phyloP scores from a whole-genome alignment of 805 yeast species.

The Sugiyamaella chiloensis region DNA sequence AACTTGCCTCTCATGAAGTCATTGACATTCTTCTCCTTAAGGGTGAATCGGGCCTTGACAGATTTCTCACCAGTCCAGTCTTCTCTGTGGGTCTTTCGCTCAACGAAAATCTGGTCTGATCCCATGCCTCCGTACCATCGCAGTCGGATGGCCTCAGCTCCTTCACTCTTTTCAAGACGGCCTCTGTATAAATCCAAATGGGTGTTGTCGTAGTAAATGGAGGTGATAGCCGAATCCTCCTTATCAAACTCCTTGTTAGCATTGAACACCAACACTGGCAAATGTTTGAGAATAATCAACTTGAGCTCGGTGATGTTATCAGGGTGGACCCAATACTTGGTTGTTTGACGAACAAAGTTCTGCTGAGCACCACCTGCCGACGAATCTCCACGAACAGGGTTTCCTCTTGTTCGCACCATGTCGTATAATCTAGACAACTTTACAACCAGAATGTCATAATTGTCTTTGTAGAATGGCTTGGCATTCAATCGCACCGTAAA shows the following conservation, averaged over 20 bases:
- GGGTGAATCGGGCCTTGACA: slow-evolving; percentile 93
- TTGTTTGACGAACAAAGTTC: slow-evolving; percentile 96
- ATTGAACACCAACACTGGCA: slow-evolving; percentile 95
- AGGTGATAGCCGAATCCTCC: slow-evolving; percentile 95
- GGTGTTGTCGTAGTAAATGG: slow-evolving; percentile 90
- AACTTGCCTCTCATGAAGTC: slow-evolving; percentile 77
- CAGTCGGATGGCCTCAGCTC: slow-evolving; percentile 96
- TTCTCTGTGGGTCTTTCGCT: slow-evolving; percentile 96
- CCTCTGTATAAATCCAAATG: slow-evolving; percentile 91
- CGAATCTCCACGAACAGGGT: slow-evolving; percentile 91
- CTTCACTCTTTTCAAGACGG: slow-evolving; percentile 91
- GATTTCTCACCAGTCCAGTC: slow-evolving; percentile 99
- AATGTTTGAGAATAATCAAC: slow-evolving; percentile 84
- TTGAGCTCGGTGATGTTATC: slow-evolving; percentile 96
- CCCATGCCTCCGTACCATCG: slow-evolving; percentile 99
- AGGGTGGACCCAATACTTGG: slow-evolving; percentile 99
- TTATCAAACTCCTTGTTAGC: slow-evolving; percentile 92
- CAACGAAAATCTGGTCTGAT: slow-evolving; percentile 88
- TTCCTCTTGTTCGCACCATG: slow-evolving; percentile 91
- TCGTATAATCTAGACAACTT: slow-evolving; percentile 87
- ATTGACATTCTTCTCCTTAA: slow-evolving; percentile 89
- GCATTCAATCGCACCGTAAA: slow-evolving; percentile 90
- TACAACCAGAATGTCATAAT: slow-evolving; percentile 85
- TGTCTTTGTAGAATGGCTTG: slow-evolving; percentile 94
- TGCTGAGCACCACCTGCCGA: slow-evolving; percentile 98